Base-by-base conservation (phyloP, 2,329 filamentous ascomycete species). In the Hypoxylon sp. region DNA sequence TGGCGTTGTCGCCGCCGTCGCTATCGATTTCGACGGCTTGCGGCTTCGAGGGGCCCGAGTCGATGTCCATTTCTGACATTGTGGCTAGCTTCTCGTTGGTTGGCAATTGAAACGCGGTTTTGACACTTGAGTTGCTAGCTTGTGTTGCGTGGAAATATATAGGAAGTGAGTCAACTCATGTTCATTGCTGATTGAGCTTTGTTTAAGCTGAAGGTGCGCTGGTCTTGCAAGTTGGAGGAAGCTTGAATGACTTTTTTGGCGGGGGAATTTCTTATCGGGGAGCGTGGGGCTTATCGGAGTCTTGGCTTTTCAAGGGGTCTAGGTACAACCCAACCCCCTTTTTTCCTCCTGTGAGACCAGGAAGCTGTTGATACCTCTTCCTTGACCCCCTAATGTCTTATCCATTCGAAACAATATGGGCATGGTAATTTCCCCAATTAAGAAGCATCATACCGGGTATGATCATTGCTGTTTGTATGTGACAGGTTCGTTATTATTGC, bases 61-160 rank as follows among this genome's bases (percentile, higher is more conserved):
- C 68, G 41, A 67, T 67, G 14, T 70, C 68, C 68, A 71, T 69
- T 45, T 53, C 45, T 5, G 60, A 45, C 53, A 56, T 61, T 23
- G 41, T 51, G 4, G 36, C n/a, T 30, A 38, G 43, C 25, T 56
- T 34, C 34, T 28, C 53, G 23, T 19, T 7, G 7, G 7, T 59
- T 11, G 30, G 2, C 5, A 43, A 10, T 11, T 10, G 38, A 11
- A 11, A 1, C 4, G 2, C 5, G 13, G 5, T 34, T 45, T 32
- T 49, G 25, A n/a, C 32, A 17, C 25, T 30, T 32, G 46, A 10
- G 3, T 43, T 11, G 38, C 17, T 28, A 49, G 5, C 11, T 58
- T 13, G 43, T 21, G 3, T 48, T 36, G 19, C 5, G 13, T 43
- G 3, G 19, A 2, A 25, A 49, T n/a, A n/a, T n/a, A n/a, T 30